A percentile compares a stretch with the other conserved stretches of the same genome.
Evolutionary conservation across 2,329 filamentous ascomycete species (phyloP).

Genomic region (Penicillium aurantiogriseum): DNA sequence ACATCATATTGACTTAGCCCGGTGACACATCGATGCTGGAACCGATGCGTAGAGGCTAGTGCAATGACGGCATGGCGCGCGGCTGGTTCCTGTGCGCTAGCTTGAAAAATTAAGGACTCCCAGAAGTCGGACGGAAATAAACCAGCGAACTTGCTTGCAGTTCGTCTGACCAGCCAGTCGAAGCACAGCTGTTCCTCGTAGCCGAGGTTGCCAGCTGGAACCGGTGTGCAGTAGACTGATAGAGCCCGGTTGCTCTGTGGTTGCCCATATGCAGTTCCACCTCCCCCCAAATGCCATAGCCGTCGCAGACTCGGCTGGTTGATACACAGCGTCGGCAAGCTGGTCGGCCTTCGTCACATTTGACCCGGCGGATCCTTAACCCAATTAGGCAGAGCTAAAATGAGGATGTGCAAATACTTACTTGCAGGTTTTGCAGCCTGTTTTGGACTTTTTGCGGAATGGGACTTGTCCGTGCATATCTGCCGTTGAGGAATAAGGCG

Average conservation of each 20-base stretch:
- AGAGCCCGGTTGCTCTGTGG: conserved; percentile 18
- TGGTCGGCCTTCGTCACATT: conserved; percentile 42
- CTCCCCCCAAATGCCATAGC: conserved; percentile 46
- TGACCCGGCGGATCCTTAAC: conserved; percentile 29
- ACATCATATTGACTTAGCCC: conserved; percentile 16
- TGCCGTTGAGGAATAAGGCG: neutral
- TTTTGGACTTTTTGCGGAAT: conserved; percentile 19
- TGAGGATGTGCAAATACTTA: conserved; percentile 12
- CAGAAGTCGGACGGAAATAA: conserved; percentile 40
- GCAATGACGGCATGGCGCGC: conserved; percentile 46
- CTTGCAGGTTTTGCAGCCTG: conserved; percentile 37
- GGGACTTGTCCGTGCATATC: conserved; percentile 34
- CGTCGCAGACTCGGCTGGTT: conserved; percentile 40
- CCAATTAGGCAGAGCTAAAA: neutral
- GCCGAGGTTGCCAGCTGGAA: conserved; percentile 14
- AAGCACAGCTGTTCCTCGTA: conserved; percentile 26
- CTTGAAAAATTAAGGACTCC: conserved; percentile 42
- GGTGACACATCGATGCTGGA: conserved; percentile 8
- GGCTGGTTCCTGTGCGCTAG: conserved; percentile 39
- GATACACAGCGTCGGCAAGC: conserved; percentile 37
- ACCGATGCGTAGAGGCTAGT: conserved; percentile 39
- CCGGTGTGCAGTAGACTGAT: conserved; percentile 15
- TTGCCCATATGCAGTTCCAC: conserved; percentile 27
- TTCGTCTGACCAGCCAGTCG: conserved; percentile 30
- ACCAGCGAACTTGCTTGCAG: conserved; percentile 36